These are phyloP conservation scores for Nepenthes gracilis DNA, from an alignment of 148 eudicot species.

Conservation along the genomic window DNA sequence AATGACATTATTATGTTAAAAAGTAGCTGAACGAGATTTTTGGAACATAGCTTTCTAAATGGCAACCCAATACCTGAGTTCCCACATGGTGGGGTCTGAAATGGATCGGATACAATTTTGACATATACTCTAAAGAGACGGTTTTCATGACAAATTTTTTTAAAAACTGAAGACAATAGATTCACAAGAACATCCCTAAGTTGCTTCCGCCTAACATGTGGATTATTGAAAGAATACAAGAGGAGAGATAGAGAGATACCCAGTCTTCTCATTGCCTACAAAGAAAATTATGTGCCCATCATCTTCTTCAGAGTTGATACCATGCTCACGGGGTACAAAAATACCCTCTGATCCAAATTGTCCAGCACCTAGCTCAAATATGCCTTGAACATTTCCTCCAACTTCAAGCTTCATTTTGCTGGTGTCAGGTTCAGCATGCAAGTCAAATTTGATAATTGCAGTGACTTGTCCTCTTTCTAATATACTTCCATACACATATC, in stretches of 20 bases:
- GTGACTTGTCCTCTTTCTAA: constrained; percentile 58
- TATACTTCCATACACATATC: constrained; percentile 62
- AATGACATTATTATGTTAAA: too few relatives aligned
- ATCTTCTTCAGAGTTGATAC: constrained; percentile 58
- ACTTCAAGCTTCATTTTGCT: constrained; percentile 58
- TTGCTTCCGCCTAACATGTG: neutral
- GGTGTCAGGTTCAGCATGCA: constrained; percentile 66
- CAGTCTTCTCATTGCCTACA: constrained; percentile 66
- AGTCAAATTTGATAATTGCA: constrained; percentile 80
- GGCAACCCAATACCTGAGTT: too few relatives aligned
- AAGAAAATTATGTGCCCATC: constrained; percentile 86
- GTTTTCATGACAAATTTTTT: too few relatives aligned
- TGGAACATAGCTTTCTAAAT: too few relatives aligned
- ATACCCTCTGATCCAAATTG: constrained; percentile 86
- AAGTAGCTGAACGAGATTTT: too few relatives aligned
- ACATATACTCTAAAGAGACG: too few relatives aligned
- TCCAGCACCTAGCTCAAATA: constrained; percentile 68
- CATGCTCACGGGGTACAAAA: constrained; percentile 63
- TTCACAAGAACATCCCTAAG: too few relatives aligned
- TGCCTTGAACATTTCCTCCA: constrained; percentile 68
- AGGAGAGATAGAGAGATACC: constrained; percentile 22
- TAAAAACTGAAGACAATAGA: too few relatives aligned
- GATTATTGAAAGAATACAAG: neutral
- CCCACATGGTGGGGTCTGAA: too few relatives aligned
- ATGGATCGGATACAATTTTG: too few relatives aligned